Base-by-base conservation (phyloP, 306 rosid species). In the Cucurbita moschata region DNA sequence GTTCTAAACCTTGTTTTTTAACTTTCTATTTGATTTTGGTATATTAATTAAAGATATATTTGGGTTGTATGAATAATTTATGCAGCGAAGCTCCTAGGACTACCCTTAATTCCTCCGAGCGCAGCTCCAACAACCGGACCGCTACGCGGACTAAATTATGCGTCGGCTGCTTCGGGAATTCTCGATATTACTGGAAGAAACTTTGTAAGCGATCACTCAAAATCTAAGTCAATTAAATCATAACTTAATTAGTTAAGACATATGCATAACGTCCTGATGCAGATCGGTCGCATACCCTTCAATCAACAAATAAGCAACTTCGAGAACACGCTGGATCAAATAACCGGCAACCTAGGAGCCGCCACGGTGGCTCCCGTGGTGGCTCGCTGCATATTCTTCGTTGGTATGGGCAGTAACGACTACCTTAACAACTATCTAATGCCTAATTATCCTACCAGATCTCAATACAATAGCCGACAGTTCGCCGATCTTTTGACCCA, bases 331-430 rank as follows among this genome's bases (percentile, higher is more conserved):
- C 74, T 90, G 70, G 85, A 86, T 82, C 92, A 88, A 71, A 75
- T 94, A 11, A 85, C 79, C 6, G 83, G 60, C 2, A 84, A 75
- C 68, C 80, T 90, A 16, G 91, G 92, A 14, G 89, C 87, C 8
- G 88, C 77, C 8, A 54, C 78, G 46, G 72, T 86, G 81, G 87
- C 89, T 2, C 62, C 69, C 49, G 77, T 70, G 1, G 85, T 87
- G 42, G 85, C 85, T 26, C 76, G 71, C 11, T 87, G 89, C 79
- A 76, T 94, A 21, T 90, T 90, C 84, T 94, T 87, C 71, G 84
- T 94, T 26, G 97, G 95, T 79, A 90, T 94, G 96, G 98, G 98
- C 11, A 90, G 96, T 89, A 94, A 94, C 74, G 98, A 94, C 83
- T 94, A 94, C 84, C 83, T 94, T 5, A 94, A 94, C 77, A 94